These are phyloP conservation scores for Backusella westeae DNA, from an alignment of 192 early-diverging fungal genomes.

Conservation along the genomic window DNA sequence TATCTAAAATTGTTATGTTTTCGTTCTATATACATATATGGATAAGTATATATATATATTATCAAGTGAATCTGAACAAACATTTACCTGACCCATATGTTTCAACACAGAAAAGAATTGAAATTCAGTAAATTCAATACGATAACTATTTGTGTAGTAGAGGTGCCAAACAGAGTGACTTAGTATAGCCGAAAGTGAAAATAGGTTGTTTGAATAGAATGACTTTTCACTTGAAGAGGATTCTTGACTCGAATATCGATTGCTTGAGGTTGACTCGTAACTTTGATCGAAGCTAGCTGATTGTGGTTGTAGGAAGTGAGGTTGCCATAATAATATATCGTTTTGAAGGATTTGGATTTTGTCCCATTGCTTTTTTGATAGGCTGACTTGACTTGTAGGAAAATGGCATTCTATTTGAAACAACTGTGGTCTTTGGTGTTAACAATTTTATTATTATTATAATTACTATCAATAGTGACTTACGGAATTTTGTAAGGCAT, in stretches of 20 bases:
- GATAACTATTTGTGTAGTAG: conserved; percentile 20
- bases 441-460: not conserved
- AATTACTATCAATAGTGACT: not conserved
- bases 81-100: conserved; percentile 27
- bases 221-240: not conserved
- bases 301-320: conserved; percentile 11
- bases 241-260: not conserved
- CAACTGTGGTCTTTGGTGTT: conserved; percentile 11
- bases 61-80: not conserved
- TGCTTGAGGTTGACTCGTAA: not conserved
- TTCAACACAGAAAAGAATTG: conserved; percentile 48
- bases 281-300: too few species aligned
- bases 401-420: conserved; percentile 41
- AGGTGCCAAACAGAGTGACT: conserved; percentile 27
- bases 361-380: conserved; percentile 38
- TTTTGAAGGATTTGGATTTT: conserved; percentile 42
- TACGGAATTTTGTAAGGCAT: conserved; percentile 59
- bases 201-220: not conserved
- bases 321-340: conserved; percentile 45
- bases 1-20: conserved; percentile 48
- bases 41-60: not conserved
- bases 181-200: conserved; percentile 18
- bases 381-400: conserved; percentile 26
- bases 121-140: conserved; percentile 38
- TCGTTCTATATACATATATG: conserved; percentile 32